Evolutionary conservation across 345 rosid genomes (phyloP).

Genomic region (Sonneratia caseolaris): DNA sequence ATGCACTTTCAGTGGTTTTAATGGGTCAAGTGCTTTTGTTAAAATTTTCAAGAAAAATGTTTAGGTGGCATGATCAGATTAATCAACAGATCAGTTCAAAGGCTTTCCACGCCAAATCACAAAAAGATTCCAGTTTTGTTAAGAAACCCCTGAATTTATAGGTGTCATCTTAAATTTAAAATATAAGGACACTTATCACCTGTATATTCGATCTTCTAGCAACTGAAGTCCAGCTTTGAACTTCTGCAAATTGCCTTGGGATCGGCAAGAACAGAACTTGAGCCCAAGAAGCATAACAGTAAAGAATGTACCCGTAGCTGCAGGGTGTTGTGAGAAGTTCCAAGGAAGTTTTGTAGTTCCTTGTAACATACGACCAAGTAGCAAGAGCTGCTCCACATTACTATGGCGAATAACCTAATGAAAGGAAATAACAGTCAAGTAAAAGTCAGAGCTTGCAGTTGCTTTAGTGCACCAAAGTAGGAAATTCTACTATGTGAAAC

Average conservation of each 20-base stretch:
- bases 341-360: constrained; percentile 76
- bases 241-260: constrained; percentile 77
- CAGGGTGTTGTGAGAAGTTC: constrained; percentile 96
- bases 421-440: constrained; percentile 12
- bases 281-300: constrained; percentile 96
- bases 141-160: not conserved
- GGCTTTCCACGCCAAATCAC: not conserved
- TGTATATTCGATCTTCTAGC: constrained; percentile 82
- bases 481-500: not conserved
- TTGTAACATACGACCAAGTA: constrained; percentile 84
- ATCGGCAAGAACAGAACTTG: constrained; percentile 83
- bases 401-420: constrained; percentile 78
- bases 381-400: constrained; percentile 91
- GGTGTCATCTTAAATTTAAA: not conserved
- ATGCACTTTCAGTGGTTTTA: not conserved
- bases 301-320: constrained; percentile 92
- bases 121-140: not conserved
- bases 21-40: not conserved
- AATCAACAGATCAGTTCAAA: not conserved
- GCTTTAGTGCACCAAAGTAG: not conserved
- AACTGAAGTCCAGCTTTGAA: constrained; percentile 85
- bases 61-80: not conserved
- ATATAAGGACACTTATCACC: constrained; percentile 31
- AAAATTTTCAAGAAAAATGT: not conserved
- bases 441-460: not conserved